phyloP scores from a whole-genome alignment of 352 stramenopile genomes.

The Phytophthora lateralis region DNA sequence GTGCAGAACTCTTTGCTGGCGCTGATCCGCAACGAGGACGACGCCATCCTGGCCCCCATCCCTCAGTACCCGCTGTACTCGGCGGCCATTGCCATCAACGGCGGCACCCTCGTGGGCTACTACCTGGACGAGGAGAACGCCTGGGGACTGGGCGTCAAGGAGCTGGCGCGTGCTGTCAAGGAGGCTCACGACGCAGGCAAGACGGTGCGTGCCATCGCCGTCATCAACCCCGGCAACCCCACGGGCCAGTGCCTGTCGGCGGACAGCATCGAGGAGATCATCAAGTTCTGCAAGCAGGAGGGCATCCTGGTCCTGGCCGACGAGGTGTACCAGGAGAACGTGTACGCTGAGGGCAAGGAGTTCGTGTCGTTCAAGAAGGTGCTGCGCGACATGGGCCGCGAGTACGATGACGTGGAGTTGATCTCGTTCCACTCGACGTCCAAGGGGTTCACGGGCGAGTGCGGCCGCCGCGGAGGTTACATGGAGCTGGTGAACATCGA shows the following conservation, averaged over 20 bases:
- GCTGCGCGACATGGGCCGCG: constrained; percentile 87
- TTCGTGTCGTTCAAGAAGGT: constrained; percentile 97
- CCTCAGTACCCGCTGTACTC: constrained; percentile 99
- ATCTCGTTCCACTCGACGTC: constrained; percentile 98
- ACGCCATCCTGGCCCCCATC: constrained; percentile 96
- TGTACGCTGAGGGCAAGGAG: constrained; percentile 92
- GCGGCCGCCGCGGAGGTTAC: constrained; percentile 96
- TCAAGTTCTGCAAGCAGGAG: constrained; percentile 95
- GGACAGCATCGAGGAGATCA: constrained; percentile 94
- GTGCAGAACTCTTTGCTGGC: constrained; percentile 94
- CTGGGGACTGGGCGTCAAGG: constrained; percentile 90
- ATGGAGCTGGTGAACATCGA: constrained; percentile 97
- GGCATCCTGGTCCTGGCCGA: constrained; percentile 97
- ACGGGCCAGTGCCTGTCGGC: constrained; percentile 91
- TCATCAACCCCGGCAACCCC: constrained; percentile 99
- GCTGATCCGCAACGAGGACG: constrained; percentile 87
- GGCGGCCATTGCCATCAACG: constrained; percentile 95
- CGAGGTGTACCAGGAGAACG: constrained; percentile 99
- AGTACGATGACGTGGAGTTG: constrained; percentile 93
- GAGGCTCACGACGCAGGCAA: constrained; percentile 91
- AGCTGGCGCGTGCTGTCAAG: constrained; percentile 91
- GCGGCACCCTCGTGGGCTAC: constrained; percentile 95
- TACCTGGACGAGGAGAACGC: constrained; percentile 96
- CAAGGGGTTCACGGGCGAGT: constrained; percentile 99
- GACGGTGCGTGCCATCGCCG: constrained; percentile 93